These are phyloP conservation scores for Hanseniaspora hatyaiensis DNA, from an alignment of 805 yeast genomes.

Conservation along the genomic window DNA sequence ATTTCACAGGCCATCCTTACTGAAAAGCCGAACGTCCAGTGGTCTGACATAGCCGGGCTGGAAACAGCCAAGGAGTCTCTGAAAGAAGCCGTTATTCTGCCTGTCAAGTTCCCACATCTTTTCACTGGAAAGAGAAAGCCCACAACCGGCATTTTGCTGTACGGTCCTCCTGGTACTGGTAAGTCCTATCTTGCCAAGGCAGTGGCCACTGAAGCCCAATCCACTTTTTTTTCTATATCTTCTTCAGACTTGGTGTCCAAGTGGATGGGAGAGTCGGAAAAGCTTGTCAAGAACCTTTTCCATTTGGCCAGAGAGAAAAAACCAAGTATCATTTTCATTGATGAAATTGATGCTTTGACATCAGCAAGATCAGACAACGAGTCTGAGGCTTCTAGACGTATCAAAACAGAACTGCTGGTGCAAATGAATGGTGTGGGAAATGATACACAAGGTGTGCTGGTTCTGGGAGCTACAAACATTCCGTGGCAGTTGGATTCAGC, in stretches of 20 bases:
- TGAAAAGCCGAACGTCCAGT: slow-evolving; percentile 82
- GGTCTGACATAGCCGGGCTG: slow-evolving; percentile 94
- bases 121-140: slow-evolving; percentile 93
- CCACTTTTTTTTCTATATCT: slow-evolving; percentile 92
- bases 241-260: slow-evolving; percentile 91
- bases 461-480: slow-evolving; percentile 92
- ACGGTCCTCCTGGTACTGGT: slow-evolving; percentile 97
- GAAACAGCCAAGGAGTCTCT: slow-evolving; percentile 92
- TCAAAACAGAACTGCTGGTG: slow-evolving; percentile 87
- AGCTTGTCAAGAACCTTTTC: slow-evolving; percentile 88
- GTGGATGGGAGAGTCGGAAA: slow-evolving; percentile 99
- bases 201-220: slow-evolving; percentile 95
- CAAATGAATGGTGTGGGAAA: slow-evolving; percentile 99
- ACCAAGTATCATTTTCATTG: slow-evolving; percentile 92
- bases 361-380: slow-evolving; percentile 98
- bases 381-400: slow-evolving; percentile 89
- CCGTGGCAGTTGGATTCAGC: slow-evolving; percentile 99
- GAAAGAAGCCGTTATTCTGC: slow-evolving; percentile 92
- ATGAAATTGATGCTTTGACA: slow-evolving; percentile 95
- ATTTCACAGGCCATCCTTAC: slow-evolving; percentile 81
- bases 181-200: slow-evolving; percentile 95
- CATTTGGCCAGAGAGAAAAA: slow-evolving; percentile 92
- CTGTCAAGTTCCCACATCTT: slow-evolving; percentile 89
- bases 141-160: slow-evolving; percentile 73
- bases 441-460: slow-evolving; percentile 83